phyloP scores from a whole-genome alignment of 164 flowering plant genomes.

The Litsea cubeba region DNA sequence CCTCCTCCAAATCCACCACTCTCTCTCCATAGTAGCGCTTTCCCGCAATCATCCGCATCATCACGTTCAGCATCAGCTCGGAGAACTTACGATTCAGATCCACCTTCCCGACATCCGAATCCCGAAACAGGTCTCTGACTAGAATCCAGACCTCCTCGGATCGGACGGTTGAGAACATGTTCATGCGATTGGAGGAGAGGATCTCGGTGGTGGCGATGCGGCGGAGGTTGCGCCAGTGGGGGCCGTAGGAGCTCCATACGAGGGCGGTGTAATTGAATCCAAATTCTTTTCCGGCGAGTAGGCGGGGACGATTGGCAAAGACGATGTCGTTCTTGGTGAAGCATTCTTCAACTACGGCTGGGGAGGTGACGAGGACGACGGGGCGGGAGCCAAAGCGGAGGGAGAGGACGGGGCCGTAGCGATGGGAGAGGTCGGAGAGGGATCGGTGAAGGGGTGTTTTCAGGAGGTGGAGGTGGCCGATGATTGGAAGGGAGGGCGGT shows the following conservation, averaged over 20 bases:
- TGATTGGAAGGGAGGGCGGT: slow-evolving; percentile 16
- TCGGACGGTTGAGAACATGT: slow-evolving; percentile 12
- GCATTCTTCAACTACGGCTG: slow-evolving; percentile 9
- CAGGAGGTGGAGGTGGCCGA: slow-evolving; percentile 4
- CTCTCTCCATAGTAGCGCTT: slow-evolving; percentile 21
- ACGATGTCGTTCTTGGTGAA: too few relatives aligned
- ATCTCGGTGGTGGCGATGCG: too few relatives aligned
- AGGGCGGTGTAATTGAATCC: slow-evolving; percentile 23
- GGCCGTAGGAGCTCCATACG: neutral
- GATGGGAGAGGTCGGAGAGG: too few relatives aligned
- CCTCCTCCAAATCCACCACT: slow-evolving; percentile 17
- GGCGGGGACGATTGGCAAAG: too few relatives aligned
- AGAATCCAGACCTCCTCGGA: slow-evolving; percentile 16
- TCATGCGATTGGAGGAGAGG: slow-evolving; percentile 4
- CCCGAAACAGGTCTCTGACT: too few relatives aligned
- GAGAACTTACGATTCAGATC: slow-evolving; percentile 6
- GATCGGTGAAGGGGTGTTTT: too few relatives aligned
- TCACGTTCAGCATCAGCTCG: slow-evolving; percentile 17
- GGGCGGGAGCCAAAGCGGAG: slow-evolving; percentile 23
- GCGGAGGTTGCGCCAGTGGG: too few relatives aligned
- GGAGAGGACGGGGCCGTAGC: too few relatives aligned
- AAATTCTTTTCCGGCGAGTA: slow-evolving; percentile 20
- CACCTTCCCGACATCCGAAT: neutral
- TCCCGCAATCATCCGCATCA: slow-evolving; percentile 21
- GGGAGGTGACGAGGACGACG: slow-evolving; percentile 29